These are phyloP conservation scores for Leccinum variicolor DNA, from an alignment of 768 basidiomycete species.

Conservation along the genomic window DNA sequence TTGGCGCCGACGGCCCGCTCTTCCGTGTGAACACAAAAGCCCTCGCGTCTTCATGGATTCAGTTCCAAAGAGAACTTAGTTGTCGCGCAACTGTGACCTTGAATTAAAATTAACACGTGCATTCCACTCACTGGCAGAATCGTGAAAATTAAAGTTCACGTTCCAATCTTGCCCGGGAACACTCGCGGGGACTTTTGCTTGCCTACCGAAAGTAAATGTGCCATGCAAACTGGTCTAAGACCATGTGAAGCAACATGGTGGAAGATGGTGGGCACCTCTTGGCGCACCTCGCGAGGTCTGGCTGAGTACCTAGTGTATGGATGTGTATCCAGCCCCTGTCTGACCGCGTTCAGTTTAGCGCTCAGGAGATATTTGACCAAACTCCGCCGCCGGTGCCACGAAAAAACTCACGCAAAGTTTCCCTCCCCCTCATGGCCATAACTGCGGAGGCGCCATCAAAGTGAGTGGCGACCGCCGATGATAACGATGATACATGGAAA, in stretches of 20 bases:
- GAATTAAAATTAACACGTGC: neutral
- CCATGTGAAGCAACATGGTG: neutral
- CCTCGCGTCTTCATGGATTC: neutral
- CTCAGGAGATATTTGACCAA: neutral
- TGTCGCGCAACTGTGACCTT: neutral
- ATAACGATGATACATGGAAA: neutral
- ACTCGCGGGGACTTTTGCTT: conserved; percentile 9
- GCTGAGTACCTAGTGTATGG: neutral
- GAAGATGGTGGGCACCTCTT: neutral
- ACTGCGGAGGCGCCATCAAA: neutral
- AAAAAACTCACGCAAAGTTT: neutral
- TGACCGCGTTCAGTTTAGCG: neutral
- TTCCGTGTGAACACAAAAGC: neutral
- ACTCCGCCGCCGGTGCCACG: neutral
- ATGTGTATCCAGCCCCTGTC: neutral
- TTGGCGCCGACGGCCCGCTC: neutral
- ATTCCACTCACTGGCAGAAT: neutral
- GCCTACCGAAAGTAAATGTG: neutral
- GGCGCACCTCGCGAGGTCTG: neutral
- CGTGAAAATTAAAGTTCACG: neutral
- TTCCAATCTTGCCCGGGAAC: conserved; percentile 1
- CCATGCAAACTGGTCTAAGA: neutral
- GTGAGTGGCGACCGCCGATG: conserved; percentile 1
- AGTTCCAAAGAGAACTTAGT: neutral
- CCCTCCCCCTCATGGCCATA: neutral